Base-by-base conservation (phyloP, 2,329 filamentous ascomycete genomes). In the Cyphellophora europaea region DNA sequence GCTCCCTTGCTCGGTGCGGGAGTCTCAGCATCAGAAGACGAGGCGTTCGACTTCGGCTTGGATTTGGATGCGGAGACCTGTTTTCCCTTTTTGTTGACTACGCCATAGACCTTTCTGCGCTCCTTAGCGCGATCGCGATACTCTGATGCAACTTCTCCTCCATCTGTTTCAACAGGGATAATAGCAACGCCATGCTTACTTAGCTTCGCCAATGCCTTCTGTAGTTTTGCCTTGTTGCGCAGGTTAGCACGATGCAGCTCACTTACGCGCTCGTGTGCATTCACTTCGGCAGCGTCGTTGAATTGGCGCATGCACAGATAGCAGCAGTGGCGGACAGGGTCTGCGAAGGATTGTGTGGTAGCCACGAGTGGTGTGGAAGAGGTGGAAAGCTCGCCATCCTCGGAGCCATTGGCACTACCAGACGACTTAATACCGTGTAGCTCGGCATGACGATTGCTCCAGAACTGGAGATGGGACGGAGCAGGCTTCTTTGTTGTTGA, bases 401-500 rank as follows among this genome's bases (percentile, higher is more conserved):
- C 40, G 33, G 49, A 37, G 16, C 43, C 42, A n/a, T 42, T 38
- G 19, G 44, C 38, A 15, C 45, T 37, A n/a, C 42, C 31, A 19
- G 57, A 54, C 29, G 53, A 53, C 16, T 57, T 50, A 14, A 60
- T 67, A 38, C 73, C 71, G 48, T 79, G 75, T 15, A 82, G 60
- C 49, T 83, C 77, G 2, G 77, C 77, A 50, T 81, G 77, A 32
- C 78, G 74, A 49, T 81, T 75, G 32, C 75, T 74, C 79, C 79
- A 83, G 54, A 79, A 80, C 54, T 82, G 75, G 30, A 83, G 63
- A 54, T 82, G 77, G 1, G 77, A 74, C 3, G 75, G 71, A 32
- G 79, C 66, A 5, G 67, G 62, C 45, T 74, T 50, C 36, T 66
- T 66, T 44, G 63, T 63, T 30, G 31, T n/a, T n/a, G n/a, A n/a